A percentile compares a stretch with the other conserved stretches of the same genome.
These are phyloP conservation scores for Coffea eugenioides DNA, from an alignment of 257 asterid genomes.

Conservation along the genomic window DNA sequence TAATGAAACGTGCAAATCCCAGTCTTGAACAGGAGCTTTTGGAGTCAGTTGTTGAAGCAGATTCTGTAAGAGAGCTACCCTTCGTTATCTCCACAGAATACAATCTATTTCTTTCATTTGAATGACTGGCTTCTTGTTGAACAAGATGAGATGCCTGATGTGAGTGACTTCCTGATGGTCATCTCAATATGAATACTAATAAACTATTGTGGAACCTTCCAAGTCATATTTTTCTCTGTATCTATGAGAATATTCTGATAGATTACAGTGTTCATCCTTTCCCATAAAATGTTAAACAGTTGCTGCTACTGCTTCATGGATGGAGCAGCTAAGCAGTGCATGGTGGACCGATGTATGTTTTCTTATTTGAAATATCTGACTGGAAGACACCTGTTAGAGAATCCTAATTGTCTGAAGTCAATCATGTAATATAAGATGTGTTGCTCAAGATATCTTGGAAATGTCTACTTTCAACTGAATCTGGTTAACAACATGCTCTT, in stretches of 20 bases:
- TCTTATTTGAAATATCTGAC: background rate
- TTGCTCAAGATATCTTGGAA: background rate
- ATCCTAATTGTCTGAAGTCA: background rate
- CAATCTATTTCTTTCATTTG: background rate
- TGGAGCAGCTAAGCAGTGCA: background rate
- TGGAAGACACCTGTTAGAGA: background rate
- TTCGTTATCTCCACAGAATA: slow-evolving; percentile 7
- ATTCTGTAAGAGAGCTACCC: slow-evolving; percentile 59
- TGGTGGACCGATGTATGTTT: background rate
- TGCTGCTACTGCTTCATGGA: background rate
- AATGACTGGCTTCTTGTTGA: background rate
- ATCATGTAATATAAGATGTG: background rate
- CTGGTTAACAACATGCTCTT: background rate
- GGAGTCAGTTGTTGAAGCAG: slow-evolving; percentile 74
- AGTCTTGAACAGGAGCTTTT: slow-evolving; percentile 80
- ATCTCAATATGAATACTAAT: too few relatives aligned
- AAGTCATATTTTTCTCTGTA: background rate
- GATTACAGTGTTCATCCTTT: background rate
- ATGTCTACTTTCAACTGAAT: background rate
- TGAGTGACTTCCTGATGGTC: background rate
- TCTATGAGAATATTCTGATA: background rate
- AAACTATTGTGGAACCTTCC: too few relatives aligned
- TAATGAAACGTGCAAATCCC: slow-evolving; percentile 67
- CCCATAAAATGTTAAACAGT: background rate
- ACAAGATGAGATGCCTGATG: background rate